These are phyloP conservation scores for Berkeleyomyces rouxiae DNA, from an alignment of 2,329 filamentous ascomycete genomes.

Conservation along the genomic window DNA sequence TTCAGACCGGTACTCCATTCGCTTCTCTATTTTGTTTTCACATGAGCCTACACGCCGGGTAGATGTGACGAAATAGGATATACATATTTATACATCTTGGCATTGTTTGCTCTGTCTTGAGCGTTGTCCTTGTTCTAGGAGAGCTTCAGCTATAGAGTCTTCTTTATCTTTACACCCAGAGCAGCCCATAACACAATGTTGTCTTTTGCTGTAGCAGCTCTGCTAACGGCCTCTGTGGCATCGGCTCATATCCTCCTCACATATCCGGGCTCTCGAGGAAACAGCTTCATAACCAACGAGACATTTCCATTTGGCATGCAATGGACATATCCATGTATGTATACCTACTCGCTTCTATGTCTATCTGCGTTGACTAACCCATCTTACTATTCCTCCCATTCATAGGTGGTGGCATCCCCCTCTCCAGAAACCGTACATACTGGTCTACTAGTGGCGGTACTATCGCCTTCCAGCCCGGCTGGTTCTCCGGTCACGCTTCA, in stretches of 20 bases:
- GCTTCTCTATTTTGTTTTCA: background rate
- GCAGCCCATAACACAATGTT: background rate
- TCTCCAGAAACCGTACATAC: conserved; percentile 57
- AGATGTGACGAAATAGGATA: background rate
- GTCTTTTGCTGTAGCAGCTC: background rate
- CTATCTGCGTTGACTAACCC: conserved; percentile 3
- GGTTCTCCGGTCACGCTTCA: conserved; percentile 65
- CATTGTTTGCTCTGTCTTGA: background rate
- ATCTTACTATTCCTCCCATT: background rate
- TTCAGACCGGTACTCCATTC: background rate
- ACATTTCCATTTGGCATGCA: conserved; percentile 52
- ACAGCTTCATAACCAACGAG: conserved; percentile 47
- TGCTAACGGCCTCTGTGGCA: conserved; percentile 12
- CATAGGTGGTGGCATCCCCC: conserved; percentile 58
- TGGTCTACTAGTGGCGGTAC: conserved; percentile 68
- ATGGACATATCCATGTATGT: conserved; percentile 53
- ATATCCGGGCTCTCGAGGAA: conserved; percentile 49
- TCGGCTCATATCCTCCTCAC: conserved; percentile 40
- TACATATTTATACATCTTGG: background rate
- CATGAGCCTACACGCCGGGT: no score
- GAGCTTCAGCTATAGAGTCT: background rate
- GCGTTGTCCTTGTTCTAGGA: background rate
- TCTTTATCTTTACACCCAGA: background rate
- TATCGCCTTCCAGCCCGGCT: conserved; percentile 64
- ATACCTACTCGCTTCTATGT: background rate